These are phyloP conservation scores for Saccharomyces eubayanus DNA, from an alignment of 805 yeast genomes.

Conservation along the genomic window DNA sequence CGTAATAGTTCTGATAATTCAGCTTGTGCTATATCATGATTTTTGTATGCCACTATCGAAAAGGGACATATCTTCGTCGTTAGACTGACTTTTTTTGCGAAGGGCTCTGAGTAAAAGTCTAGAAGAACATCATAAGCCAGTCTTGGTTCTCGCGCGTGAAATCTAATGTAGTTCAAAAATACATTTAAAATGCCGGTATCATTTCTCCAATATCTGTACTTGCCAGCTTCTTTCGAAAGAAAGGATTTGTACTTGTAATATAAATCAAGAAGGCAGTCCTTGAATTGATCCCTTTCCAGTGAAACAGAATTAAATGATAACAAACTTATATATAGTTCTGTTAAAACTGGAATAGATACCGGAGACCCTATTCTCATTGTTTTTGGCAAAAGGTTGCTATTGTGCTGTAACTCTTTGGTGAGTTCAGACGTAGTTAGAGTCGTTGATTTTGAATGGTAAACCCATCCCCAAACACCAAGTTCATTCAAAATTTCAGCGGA, in stretches of 20 bases:
- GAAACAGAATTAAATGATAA: constrained; percentile 9
- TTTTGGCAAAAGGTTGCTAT: constrained; percentile 9
- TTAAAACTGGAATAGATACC: constrained; percentile 14
- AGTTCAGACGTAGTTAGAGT: constrained; percentile 5
- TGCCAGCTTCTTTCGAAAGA: neutral
- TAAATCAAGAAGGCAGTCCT: constrained; percentile 11
- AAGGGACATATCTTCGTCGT: constrained; percentile 17
- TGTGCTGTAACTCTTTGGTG: constrained; percentile 3
- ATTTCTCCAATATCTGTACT: constrained; percentile 6
- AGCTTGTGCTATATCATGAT: constrained; percentile 9
- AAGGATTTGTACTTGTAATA: constrained; percentile 12
- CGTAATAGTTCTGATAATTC: constrained; percentile 14
- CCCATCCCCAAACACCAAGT: constrained; percentile 24
- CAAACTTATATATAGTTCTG: constrained; percentile 21
- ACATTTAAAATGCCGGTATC: constrained; percentile 20
- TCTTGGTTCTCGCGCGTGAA: constrained; percentile 12
- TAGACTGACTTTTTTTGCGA: constrained; percentile 6
- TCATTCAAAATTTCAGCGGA: constrained; percentile 18
- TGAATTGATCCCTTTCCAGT: constrained; percentile 9
- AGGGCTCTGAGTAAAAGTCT: constrained; percentile 15
- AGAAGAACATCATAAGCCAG: constrained; percentile 20
- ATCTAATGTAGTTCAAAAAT: constrained; percentile 14
- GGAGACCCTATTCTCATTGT: constrained; percentile 2
- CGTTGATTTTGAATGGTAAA: constrained; percentile 13
- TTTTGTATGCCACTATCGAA: constrained; percentile 19